Base-by-base conservation (phyloP, 768 basidiomycete species). In the Lyophyllum atratum region DNA sequence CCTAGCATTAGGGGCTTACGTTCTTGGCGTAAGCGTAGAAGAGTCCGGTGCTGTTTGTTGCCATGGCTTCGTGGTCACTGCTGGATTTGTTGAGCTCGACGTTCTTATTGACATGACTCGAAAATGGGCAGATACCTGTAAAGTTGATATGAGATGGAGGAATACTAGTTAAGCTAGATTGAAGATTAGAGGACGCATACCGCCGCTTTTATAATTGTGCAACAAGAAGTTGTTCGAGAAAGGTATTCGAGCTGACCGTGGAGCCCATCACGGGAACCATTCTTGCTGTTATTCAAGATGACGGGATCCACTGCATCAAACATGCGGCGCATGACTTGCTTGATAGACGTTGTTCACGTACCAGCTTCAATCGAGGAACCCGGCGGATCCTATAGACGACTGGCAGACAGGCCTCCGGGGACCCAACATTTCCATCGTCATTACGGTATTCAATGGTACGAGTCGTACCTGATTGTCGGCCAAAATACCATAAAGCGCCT, bases 11-110 rank as follows among this genome's bases (percentile, higher is more conserved):
- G 22, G n/a, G 26, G 55, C 62, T 22, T 49, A 65, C 64, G 19
- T 59, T 58, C 46, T 63, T 63, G 10, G 57, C 58, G 42, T 61
- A 65, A 15, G 58, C 64, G 40, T 65, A 65, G 53, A 61, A 65
- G 3, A 65, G 40, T 46, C 58, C 58, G 8, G 47, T 49, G 34
- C 19, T 40, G 24, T 5, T 39, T 19, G 49, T 37, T 4, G 49
- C 2, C 51, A 52, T 52, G 10, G 22, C 11, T 44, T 11, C 21
- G 21, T 44, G 22, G 9, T 12, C 10, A 25, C 22, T 44, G 22
- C 17, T 14, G 4, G 43, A 9, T 46, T 7, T 8, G 8, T 14
- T 28, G 14, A 28, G n/a, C 17, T 46, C 14, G 28, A 25, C 25
- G 15, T 26, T 28, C 14, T 4, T 5, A 28, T 24, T n/a, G 45